These are phyloP conservation scores for Aspergillus sp. DNA, from an alignment of 2,329 filamentous ascomycete genomes.

Conservation along the genomic window DNA sequence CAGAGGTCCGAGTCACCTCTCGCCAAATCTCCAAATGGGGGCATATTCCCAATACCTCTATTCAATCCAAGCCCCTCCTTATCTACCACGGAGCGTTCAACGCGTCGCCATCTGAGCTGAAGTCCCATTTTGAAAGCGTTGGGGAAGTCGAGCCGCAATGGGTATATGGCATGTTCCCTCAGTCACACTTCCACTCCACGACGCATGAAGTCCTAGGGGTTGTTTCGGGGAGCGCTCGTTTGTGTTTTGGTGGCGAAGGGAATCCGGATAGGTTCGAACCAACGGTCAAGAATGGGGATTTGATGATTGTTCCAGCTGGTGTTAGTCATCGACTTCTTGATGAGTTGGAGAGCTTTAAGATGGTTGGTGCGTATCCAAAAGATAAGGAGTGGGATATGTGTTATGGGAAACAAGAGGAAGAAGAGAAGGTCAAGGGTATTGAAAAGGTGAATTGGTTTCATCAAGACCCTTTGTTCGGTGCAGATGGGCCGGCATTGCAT, in stretches of 20 bases:
- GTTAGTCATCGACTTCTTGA: conserved; percentile 58
- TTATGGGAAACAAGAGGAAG: conserved; percentile 55
- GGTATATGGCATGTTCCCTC: conserved; percentile 62
- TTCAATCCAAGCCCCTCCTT: conserved; percentile 56
- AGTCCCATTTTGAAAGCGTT: conserved; percentile 48
- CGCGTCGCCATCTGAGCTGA: conserved; percentile 45
- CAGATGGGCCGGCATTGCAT: conserved; percentile 46
- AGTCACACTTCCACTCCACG: conserved; percentile 61
- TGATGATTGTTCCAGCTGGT: conserved; percentile 59
- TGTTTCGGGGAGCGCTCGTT: conserved; percentile 49
- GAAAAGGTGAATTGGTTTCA: conserved; percentile 49
- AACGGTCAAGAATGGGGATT: conserved; percentile 53
- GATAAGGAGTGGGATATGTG: conserved; percentile 63
- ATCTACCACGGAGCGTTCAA: conserved; percentile 59
- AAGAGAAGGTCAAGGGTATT: conserved; percentile 46
- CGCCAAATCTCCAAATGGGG: conserved; percentile 54
- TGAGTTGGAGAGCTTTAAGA: conserved; percentile 51
- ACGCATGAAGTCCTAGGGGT: conserved; percentile 62
- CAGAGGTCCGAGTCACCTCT: conserved; percentile 49
- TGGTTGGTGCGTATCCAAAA: conserved; percentile 61
- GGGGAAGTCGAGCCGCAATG: conserved; percentile 57
- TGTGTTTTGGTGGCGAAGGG: conserved; percentile 61
- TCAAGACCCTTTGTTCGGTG: conserved; percentile 55
- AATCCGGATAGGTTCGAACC: conserved; percentile 54
- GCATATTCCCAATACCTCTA: conserved; percentile 57